These are phyloP conservation scores for Coemansia sp. DNA, from an alignment of 192 early-diverging fungal genomes.

Conservation along the genomic window DNA sequence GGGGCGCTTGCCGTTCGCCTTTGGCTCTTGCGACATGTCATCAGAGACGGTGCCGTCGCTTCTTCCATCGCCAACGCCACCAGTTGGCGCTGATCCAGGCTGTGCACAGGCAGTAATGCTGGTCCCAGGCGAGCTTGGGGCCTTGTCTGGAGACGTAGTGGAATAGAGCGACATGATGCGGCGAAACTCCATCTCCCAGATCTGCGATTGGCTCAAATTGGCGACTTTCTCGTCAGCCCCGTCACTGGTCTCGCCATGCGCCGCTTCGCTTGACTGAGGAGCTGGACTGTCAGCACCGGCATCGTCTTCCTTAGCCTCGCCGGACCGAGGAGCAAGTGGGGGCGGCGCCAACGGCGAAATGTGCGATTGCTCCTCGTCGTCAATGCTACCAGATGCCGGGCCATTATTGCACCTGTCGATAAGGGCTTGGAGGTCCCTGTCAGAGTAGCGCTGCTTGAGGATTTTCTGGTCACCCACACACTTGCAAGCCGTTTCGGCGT, in stretches of 20 bases:
- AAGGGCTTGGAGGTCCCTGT: constrained; percentile 53
- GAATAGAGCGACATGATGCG: constrained; percentile 44
- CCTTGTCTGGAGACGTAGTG: not conserved
- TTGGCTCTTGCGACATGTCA: not conserved
- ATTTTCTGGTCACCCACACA: constrained; percentile 41
- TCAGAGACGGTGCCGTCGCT: not conserved
- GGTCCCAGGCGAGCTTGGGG: not conserved
- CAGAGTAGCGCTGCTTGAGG: constrained; percentile 58
- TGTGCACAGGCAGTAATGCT: constrained; percentile 1
- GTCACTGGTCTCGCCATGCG: not conserved
- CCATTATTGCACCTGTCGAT: constrained; percentile 16
- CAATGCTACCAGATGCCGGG: not conserved
- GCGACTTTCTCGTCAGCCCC: not conserved
- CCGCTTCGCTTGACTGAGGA: not conserved
- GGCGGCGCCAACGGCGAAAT: not conserved
- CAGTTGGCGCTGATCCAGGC: not conserved
- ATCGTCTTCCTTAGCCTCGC: not conserved
- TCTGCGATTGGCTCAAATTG: constrained; percentile 25
- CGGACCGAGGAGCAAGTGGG: not conserved
- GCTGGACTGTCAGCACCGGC: not conserved
- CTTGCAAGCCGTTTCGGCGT: constrained; percentile 61
- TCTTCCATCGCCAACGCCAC: constrained; percentile 3
- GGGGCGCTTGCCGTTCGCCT: not conserved
- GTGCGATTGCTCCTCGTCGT: not conserved
- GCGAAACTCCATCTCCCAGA: constrained; percentile 55